These are phyloP conservation scores for Chenopodium album DNA, from an alignment of 148 eudicot species.

Conservation along the genomic window DNA sequence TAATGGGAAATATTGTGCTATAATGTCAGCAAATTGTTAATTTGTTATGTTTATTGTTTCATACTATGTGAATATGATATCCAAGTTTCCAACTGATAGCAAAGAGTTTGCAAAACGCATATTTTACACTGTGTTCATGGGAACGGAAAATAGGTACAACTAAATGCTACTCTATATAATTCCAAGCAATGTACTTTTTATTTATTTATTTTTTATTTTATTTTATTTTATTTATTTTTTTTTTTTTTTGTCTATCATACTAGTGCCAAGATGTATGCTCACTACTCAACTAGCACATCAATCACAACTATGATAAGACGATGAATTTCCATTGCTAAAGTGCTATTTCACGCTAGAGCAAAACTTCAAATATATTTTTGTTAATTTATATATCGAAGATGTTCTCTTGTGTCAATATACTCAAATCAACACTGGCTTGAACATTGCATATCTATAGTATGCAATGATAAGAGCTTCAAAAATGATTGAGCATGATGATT, in stretches of 20 bases:
- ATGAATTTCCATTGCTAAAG: background rate
- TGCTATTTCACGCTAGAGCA: background rate
- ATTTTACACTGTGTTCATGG: slow-evolving; percentile 93
- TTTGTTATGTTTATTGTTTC: too few relatives aligned
- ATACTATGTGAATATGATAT: too few relatives aligned
- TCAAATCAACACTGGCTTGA: background rate
- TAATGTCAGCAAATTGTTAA: too few relatives aligned
- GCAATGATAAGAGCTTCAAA: background rate
- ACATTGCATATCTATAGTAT: background rate
- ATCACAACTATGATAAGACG: background rate
- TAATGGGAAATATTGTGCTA: too few relatives aligned
- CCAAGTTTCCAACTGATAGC: slow-evolving; percentile 72
- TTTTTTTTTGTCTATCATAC: slow-evolving; percentile 8
- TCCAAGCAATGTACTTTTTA: background rate
- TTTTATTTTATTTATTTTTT: background rate
- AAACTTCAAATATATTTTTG: background rate
- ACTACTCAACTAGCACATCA: background rate
- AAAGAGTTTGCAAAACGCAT: slow-evolving; percentile 89
- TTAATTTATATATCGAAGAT: background rate
- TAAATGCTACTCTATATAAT: background rate
- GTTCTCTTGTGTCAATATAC: background rate
- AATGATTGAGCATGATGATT: background rate
- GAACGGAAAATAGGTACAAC: slow-evolving; percentile 86
- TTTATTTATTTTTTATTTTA: too few relatives aligned
- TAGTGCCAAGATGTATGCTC: background rate